Evolutionary conservation across 2,329 filamentous ascomycete species (phyloP).

Genomic region (Penicillium freii): DNA sequence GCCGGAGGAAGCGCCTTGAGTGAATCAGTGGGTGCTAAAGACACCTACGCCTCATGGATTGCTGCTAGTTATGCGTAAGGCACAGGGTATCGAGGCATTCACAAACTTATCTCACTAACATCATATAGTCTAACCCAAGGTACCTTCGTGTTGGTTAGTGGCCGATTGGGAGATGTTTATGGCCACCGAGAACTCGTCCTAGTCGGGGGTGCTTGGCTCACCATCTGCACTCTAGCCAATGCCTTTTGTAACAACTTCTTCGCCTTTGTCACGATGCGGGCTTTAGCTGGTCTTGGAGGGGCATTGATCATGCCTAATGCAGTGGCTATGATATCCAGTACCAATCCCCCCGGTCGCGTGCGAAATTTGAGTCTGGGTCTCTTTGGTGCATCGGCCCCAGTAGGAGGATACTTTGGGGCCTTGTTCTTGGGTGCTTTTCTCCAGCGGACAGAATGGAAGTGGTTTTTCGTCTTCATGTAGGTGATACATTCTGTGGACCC

Average conservation of each 20-base stretch:
- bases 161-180: slow-evolving; percentile 57
- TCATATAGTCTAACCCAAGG: slow-evolving; percentile 50
- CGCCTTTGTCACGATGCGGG: slow-evolving; percentile 46
- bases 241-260: slow-evolving; percentile 49
- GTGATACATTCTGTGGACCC: not conserved
- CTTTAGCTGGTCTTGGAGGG: slow-evolving; percentile 52
- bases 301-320: slow-evolving; percentile 55
- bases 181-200: slow-evolving; percentile 58
- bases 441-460: slow-evolving; percentile 39
- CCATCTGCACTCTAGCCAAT: slow-evolving; percentile 52
- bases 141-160: slow-evolving; percentile 58
- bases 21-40: slow-evolving; percentile 18
- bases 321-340: slow-evolving; percentile 51
- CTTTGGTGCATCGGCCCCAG: slow-evolving; percentile 50
- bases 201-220: slow-evolving; percentile 55
- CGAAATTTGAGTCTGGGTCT: slow-evolving; percentile 49
- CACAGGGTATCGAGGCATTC: not conserved
- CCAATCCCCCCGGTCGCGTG: slow-evolving; percentile 47
- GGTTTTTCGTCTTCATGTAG: slow-evolving; percentile 44
- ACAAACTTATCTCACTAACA: not conserved
- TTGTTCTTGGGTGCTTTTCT: slow-evolving; percentile 44
- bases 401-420: slow-evolving; percentile 47
- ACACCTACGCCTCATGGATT: slow-evolving; percentile 28
- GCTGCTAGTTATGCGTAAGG: slow-evolving; percentile 29
- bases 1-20: slow-evolving; percentile 26